phyloP scores from a whole-genome alignment of 1,284 basidiomycete genomes.

The Ceratobasidium sp. region DNA sequence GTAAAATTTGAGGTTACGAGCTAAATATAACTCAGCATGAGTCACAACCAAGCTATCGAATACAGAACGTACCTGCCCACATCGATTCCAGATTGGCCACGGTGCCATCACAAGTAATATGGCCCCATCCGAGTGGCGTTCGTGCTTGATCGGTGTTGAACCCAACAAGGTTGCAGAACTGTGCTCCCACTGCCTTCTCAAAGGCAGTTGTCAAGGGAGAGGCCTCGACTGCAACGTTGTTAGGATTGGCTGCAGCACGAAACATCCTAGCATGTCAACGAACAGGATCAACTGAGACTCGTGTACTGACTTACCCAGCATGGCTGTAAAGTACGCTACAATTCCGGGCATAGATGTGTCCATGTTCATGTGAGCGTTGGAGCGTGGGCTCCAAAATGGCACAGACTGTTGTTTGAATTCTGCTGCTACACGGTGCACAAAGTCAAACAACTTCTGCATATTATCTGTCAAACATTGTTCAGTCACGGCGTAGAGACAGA shows the following conservation, averaged over 20 bases:
- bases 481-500: too few relatives aligned
- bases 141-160: constrained; percentile 51
- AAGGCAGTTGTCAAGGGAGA: constrained; percentile 61
- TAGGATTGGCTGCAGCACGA: constrained; percentile 57
- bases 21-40: constrained; percentile 45
- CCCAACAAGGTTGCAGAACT: constrained; percentile 62
- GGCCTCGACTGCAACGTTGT: constrained; percentile 63
- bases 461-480: background rate
- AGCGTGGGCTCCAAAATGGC: constrained; percentile 63
- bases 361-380: constrained; percentile 61
- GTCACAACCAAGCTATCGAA: constrained; percentile 8
- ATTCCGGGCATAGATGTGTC: constrained; percentile 60
- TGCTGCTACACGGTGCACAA: constrained; percentile 5
- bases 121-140: constrained; percentile 58
- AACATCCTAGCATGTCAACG: background rate
- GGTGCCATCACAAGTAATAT: constrained; percentile 63
- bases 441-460: constrained; percentile 3
- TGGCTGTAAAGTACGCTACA: constrained; percentile 57
- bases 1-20: constrained; percentile 62
- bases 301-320: constrained; percentile 13
- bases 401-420: constrained; percentile 55
- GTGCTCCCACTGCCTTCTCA: constrained; percentile 61
- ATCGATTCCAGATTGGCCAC: constrained; percentile 66
- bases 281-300: constrained; percentile 49
- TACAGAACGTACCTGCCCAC: constrained; percentile 56